Base-by-base conservation (phyloP, 768 basidiomycete genomes). In the Boletus pseudopeckii region DNA sequence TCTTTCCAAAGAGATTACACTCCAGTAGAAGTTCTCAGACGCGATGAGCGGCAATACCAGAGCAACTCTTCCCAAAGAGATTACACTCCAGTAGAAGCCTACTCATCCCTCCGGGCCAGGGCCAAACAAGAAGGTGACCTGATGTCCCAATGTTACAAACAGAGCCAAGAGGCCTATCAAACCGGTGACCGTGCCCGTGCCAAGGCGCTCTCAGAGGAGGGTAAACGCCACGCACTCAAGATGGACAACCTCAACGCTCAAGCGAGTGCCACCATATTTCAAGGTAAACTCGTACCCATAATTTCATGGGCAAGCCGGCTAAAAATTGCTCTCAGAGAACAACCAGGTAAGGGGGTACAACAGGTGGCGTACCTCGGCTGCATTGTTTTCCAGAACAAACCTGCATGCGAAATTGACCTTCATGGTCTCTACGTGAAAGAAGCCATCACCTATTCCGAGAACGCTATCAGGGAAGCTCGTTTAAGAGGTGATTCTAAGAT, bases 381-480 rank as follows among this genome's bases (percentile, higher is more conserved):
- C 37, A 63, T 2, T 17, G 3, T 20, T 48, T 50, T 28, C 60
- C 60, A 86, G 81, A 81, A 86, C 57, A 86, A 81, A 42, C 69
- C 77, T 50, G 75, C 79, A 3, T 84, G 84, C 2, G 85, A 92
- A 68, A 75, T 97, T 44, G 96, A 98, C 71, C 74, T 98, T 39
- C 95, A 98, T 67, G 92, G 92, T 8, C 76, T 98, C 5, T 95
- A 88, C 68, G 93, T 96, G 53, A 91, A 91, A 64, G 96, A 98
- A 71, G 91, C 93, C 14, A 84, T 96, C 49, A 69, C 78, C 38
- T 80, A 80, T 53, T 83, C 88, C 0, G 88, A 97, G 63, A 60
- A 70, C 17, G 88, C 90, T 10, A 80, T 97, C 34, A 65, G 80
- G 58, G 68, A 78, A 24, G 92, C 89, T 11, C 84, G 84, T 49